These are phyloP conservation scores for Sarcocystis neurona DNA, from an alignment of 169 alveolate genomes.

Conservation along the genomic window DNA sequence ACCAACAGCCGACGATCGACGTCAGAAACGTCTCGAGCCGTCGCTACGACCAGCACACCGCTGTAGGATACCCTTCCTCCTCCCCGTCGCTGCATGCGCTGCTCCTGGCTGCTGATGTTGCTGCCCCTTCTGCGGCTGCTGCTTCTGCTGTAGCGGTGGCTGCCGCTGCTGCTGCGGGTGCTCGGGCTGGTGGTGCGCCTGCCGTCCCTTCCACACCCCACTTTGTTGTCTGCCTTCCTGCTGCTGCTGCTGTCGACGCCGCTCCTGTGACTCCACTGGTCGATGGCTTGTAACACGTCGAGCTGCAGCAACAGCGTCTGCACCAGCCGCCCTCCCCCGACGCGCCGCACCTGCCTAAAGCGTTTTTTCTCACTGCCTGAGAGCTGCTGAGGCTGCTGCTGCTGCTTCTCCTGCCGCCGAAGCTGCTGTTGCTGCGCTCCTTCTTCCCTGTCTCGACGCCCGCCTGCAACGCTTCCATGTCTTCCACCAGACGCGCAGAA, in stretches of 20 bases:
- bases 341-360: neutral
- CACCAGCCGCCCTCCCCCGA: conserved; percentile 28
- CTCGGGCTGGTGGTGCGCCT: no score
- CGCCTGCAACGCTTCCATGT: neutral
- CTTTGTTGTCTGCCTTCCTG: no score
- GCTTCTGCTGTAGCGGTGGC: no score
- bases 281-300: no score
- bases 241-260: no score
- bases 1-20: conserved; percentile 1
- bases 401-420: no score
- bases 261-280: no score
- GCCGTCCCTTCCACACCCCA: no score
- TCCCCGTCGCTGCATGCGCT: neutral
- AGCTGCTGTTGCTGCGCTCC: no score
- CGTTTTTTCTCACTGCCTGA: neutral
- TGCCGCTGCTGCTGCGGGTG: neutral
- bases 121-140: no score
- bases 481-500: neutral
- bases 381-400: no score
- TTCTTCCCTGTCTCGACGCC: neutral
- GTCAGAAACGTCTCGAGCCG: neutral
- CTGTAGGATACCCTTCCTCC: neutral
- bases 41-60: conserved; percentile 18
- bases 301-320: conserved; percentile 12
- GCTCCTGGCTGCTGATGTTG: neutral